phyloP scores from a whole-genome alignment of 1,139 yeast species.

The Taphrina wiesneri region DNA sequence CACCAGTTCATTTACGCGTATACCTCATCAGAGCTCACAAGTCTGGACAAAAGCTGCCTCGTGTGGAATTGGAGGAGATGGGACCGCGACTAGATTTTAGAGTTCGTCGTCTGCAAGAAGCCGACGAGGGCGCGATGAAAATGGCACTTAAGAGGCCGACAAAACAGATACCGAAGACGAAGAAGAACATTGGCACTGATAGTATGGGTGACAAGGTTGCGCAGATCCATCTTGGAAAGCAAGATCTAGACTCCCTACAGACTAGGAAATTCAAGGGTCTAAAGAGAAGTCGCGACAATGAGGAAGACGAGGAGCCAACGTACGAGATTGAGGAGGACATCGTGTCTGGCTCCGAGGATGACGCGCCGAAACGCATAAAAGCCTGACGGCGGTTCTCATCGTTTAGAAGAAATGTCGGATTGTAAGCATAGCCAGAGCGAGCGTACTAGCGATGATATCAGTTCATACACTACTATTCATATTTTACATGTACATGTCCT shows the following conservation, averaged over 20 bases:
- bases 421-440: conserved; percentile 10
- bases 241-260: conserved; percentile 84
- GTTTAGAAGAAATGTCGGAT: neutral
- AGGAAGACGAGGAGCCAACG: conserved; percentile 54
- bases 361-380: conserved; percentile 9
- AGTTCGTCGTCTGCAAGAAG: conserved; percentile 81
- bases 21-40: conserved; percentile 78
- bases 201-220: conserved; percentile 96
- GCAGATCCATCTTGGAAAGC: conserved; percentile 92
- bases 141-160: conserved; percentile 83
- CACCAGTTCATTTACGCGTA: conserved; percentile 84
- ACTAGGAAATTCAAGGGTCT: conserved; percentile 99
- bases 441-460: neutral
- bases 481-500: neutral
- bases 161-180: conserved; percentile 74
- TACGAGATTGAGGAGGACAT: conserved; percentile 7
- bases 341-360: conserved; percentile 19
- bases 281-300: conserved; percentile 80
- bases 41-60: conserved; percentile 79
- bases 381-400: neutral
- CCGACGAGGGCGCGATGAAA: conserved; percentile 84
- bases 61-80: conserved; percentile 90
- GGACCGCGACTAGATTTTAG: conserved; percentile 96
- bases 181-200: conserved; percentile 88
- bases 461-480: neutral